phyloP scores from a whole-genome alignment of 225 moss, liverwort and hornwort species.

The Pleurozium schreberi region DNA sequence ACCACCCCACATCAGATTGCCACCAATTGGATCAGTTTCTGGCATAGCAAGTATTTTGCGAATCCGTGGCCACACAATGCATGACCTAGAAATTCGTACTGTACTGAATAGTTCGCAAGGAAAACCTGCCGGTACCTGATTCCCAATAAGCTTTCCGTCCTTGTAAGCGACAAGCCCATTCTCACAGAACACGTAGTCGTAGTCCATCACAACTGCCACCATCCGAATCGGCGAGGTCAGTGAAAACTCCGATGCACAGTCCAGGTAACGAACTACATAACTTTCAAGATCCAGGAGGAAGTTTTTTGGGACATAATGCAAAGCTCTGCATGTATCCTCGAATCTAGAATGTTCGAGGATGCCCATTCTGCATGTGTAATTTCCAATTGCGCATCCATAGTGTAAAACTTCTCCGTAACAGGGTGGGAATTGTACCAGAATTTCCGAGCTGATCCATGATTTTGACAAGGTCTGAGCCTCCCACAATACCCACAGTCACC shows the following conservation, averaged over 20 bases:
- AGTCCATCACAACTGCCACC: slow-evolving; percentile 52
- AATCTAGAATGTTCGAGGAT: no score
- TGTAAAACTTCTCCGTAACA: no score
- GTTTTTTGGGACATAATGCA: no score
- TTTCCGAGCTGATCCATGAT: slow-evolving; percentile 76
- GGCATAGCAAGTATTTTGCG: neutral
- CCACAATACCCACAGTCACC: slow-evolving; percentile 59
- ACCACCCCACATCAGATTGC: neutral
- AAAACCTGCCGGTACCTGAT: slow-evolving; percentile 21
- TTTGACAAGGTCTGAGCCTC: slow-evolving; percentile 77
- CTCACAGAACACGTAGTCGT: slow-evolving; percentile 78
- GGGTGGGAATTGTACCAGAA: slow-evolving; percentile 15
- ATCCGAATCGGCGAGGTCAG: neutral
- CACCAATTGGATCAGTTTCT: neutral
- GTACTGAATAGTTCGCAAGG: neutral
- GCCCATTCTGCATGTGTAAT: no score
- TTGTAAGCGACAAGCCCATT: slow-evolving; percentile 79
- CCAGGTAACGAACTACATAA: no score
- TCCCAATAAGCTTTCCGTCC: slow-evolving; percentile 53
- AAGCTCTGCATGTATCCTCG: no score
- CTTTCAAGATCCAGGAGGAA: no score
- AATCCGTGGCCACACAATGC: neutral
- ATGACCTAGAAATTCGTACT: neutral
- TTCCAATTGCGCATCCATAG: no score
- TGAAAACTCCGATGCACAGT: no score